phyloP scores from a whole-genome alignment of 495 filamentous ascomycete species.

The Trypethelium eluteriae region DNA sequence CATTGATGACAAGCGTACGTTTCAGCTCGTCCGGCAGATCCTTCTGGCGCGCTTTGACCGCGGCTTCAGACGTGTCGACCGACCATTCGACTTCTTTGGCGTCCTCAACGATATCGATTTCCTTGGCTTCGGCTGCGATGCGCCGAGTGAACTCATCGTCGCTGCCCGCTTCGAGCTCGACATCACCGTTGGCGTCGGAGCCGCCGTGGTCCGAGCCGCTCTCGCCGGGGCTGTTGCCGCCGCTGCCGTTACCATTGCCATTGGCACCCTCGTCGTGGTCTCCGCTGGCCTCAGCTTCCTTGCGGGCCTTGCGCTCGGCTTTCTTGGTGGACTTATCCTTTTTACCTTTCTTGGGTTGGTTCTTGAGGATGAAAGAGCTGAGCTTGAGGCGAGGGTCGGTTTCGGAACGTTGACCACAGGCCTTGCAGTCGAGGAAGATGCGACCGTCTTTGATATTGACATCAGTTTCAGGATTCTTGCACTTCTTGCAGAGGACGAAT shows the following conservation, averaged over 20 bases:
- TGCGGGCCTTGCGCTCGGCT: constrained; percentile 65
- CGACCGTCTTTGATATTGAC: constrained; percentile 85
- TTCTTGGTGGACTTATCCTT: constrained; percentile 91
- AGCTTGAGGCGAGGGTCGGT: constrained; percentile 93
- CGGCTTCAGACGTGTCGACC: constrained; percentile 88
- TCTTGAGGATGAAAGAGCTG: constrained; percentile 94
- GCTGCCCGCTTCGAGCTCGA: constrained; percentile 66
- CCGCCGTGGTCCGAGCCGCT: constrained; percentile 72
- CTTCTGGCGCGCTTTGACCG: constrained; percentile 86
- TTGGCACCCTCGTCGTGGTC: constrained; percentile 54
- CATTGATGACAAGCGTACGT: constrained; percentile 75
- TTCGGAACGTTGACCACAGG: constrained; percentile 84
- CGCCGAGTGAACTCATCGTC: constrained; percentile 89
- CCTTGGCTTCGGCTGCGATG: constrained; percentile 75
- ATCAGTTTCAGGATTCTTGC: constrained; percentile 98
- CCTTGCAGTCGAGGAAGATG: constrained; percentile 95
- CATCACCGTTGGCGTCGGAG: constrained; percentile 64
- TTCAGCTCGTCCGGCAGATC: constrained; percentile 87
- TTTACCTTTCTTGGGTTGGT: constrained; percentile 87
- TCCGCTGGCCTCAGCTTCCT: constrained; percentile 50
- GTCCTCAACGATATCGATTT: constrained; percentile 64
- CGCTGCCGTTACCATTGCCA: constrained; percentile 43
- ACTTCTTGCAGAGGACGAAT: constrained; percentile 98
- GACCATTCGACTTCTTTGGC: constrained; percentile 75
- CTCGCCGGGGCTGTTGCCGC: constrained; percentile 61